These are phyloP conservation scores for Fraxinus cuspidata DNA, from an alignment of 257 asterid genomes.

Conservation along the genomic window DNA sequence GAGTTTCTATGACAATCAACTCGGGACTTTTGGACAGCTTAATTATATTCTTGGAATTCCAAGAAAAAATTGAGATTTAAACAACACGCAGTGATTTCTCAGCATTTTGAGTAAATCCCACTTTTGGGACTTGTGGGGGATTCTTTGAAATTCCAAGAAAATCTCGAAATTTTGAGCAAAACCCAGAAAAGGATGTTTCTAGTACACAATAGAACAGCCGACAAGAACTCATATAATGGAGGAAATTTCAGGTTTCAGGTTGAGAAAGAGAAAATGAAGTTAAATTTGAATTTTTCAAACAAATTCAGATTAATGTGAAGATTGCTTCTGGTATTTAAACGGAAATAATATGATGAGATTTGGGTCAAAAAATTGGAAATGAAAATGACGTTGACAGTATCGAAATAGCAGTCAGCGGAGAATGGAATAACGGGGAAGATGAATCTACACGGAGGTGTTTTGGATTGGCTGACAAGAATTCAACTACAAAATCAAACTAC, in stretches of 20 bases:
- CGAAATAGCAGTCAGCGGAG: constrained; percentile 34
- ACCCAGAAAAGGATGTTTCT: constrained; percentile 21
- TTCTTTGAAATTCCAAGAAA: neutral
- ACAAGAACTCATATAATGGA: constrained; percentile 12
- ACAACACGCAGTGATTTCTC: constrained; percentile 10
- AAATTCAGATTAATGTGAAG: neutral
- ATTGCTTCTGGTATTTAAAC: neutral
- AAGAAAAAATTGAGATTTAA: neutral
- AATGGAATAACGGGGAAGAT: neutral
- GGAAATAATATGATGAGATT: neutral
- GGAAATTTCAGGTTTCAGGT: constrained; percentile 23
- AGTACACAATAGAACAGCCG: constrained; percentile 12
- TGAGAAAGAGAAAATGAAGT: constrained; percentile 30
- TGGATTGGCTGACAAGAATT: neutral
- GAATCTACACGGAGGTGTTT: constrained; percentile 29
- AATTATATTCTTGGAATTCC: neutral
- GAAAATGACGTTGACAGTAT: constrained; percentile 23
- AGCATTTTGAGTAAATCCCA: neutral
- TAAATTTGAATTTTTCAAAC: constrained; percentile 26
- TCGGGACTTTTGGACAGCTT: neutral
- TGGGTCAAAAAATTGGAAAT: constrained; percentile 26
- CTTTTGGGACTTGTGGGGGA: neutral
- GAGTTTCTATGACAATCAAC: neutral
- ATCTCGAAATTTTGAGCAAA: constrained; percentile 27
- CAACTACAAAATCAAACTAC: constrained; percentile 2